A percentile compares a stretch with the other conserved stretches of the same genome.
Conservation (phyloP, 2,329 filamentous ascomycete genomes). For the Mycocentrospora acerina region DNA sequence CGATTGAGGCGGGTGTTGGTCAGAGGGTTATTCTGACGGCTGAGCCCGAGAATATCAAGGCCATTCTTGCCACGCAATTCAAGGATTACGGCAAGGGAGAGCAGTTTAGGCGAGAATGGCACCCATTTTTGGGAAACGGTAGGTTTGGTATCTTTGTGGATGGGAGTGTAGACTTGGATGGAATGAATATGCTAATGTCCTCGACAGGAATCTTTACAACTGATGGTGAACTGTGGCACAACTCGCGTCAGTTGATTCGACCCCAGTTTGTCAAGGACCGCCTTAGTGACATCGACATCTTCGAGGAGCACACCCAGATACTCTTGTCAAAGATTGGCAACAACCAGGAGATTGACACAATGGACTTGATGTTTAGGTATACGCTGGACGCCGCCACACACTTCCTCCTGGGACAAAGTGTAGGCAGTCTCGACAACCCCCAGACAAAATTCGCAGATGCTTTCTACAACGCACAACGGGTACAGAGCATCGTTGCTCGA, state of each 20-base stretch:
- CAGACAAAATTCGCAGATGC: constrained; percentile 73
- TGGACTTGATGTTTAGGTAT: constrained; percentile 73
- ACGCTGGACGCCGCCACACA: constrained; percentile 85
- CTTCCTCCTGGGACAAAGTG: constrained; percentile 78
- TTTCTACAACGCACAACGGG: constrained; percentile 75
- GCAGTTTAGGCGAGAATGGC: constrained; percentile 73
- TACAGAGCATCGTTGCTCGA: constrained; percentile 68
- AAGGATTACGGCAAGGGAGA: constrained; percentile 80
- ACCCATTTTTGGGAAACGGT: constrained; percentile 71
- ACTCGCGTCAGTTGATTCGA: constrained; percentile 76
- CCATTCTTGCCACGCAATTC: constrained; percentile 85
- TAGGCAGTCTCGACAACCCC: constrained; percentile 60
- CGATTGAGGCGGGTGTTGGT: constrained; percentile 60
- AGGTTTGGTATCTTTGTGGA: constrained; percentile 50
- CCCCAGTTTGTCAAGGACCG: constrained; percentile 87
- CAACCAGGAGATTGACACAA: constrained; percentile 65
- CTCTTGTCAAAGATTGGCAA: constrained; percentile 66
- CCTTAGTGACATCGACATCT: constrained; percentile 76
- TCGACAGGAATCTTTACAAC: constrained; percentile 62
- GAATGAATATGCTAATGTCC: constrained; percentile 7
- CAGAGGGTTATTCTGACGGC: constrained; percentile 72
- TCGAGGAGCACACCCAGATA: constrained; percentile 75
- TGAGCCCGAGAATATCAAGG: constrained; percentile 89
- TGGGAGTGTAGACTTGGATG: too few relatives aligned
- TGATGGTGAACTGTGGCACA: constrained; percentile 77